Percentiles rank a stretch among this genome's conserved stretches.
phyloP scores from a whole-genome alignment of 1,139 yeast genomes.

The Kazachstania sp. region DNA sequence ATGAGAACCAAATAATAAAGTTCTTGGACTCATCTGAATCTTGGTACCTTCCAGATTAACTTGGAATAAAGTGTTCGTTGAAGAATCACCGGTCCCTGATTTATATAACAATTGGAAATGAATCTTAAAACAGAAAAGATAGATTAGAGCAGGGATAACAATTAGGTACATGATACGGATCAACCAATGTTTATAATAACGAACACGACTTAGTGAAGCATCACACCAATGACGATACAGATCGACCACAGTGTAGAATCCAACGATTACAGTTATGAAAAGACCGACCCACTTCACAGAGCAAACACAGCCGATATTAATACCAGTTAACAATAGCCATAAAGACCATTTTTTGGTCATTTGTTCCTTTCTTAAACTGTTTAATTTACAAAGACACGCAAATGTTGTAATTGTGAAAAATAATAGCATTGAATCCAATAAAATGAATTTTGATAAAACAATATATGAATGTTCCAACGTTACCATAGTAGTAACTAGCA shows the following conservation, averaged over 20 bases:
- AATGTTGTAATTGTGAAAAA: constrained; percentile 62
- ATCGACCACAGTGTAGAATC: constrained; percentile 74
- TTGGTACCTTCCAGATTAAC: constrained; percentile 52
- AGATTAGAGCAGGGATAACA: constrained; percentile 62
- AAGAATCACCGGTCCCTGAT: constrained; percentile 74
- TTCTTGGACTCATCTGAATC: constrained; percentile 50
- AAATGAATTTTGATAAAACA: constrained; percentile 59
- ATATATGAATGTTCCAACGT: constrained; percentile 58
- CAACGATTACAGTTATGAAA: constrained; percentile 75
- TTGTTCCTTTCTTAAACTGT: constrained; percentile 38
- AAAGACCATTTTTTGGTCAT: constrained; percentile 40
- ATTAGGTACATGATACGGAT: constrained; percentile 61
- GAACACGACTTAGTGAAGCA: constrained; percentile 33
- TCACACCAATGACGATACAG: constrained; percentile 53
- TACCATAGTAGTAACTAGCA: constrained; percentile 52
- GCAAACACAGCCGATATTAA: constrained; percentile 84
- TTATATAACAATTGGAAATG: constrained; percentile 69
- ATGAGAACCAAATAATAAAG: constrained; percentile 51
- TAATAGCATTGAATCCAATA: constrained; percentile 63
- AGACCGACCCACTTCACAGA: constrained; percentile 96
- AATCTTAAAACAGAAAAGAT: constrained; percentile 62
- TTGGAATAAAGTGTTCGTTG: constrained; percentile 63
- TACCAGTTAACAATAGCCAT: constrained; percentile 64
- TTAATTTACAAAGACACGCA: constrained; percentile 49
- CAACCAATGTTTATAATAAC: constrained; percentile 61